A percentile compares a stretch with the other conserved stretches of the same genome.
These are phyloP conservation scores for Moesziomyces aphidis DNA, from an alignment of 1,284 basidiomycete genomes.

Conservation along the genomic window DNA sequence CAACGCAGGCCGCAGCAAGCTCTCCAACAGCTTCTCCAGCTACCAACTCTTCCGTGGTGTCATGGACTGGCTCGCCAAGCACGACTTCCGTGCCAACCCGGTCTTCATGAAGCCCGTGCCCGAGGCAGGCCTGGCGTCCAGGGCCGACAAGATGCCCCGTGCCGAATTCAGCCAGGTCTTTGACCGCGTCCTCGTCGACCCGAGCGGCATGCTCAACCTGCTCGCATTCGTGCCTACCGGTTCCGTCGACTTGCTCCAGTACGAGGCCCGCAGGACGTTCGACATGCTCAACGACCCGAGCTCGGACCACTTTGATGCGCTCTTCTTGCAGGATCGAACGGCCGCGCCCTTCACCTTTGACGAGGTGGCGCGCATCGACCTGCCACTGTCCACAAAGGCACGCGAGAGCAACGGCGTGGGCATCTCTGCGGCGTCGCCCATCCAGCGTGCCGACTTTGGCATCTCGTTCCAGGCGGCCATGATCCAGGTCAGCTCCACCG, in stretches of 20 bases:
- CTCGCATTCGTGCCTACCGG: slow-evolving; percentile 70
- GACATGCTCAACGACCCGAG: slow-evolving; percentile 64
- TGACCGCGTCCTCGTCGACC: slow-evolving; percentile 79
- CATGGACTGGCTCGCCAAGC: slow-evolving; percentile 78
- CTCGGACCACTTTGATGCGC: slow-evolving; percentile 78
- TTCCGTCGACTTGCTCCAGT: slow-evolving; percentile 77
- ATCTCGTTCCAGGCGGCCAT: slow-evolving; percentile 44
- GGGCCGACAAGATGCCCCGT: slow-evolving; percentile 63
- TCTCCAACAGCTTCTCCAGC: slow-evolving; percentile 81
- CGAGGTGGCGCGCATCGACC: slow-evolving; percentile 61
- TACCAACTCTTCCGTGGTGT: slow-evolving; percentile 87
- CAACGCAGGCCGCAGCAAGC: slow-evolving; percentile 69
- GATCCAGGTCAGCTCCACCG: slow-evolving; percentile 48
- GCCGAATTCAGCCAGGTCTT: slow-evolving; percentile 66
- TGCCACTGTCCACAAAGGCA: slow-evolving; percentile 16
- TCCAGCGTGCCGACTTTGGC: slow-evolving; percentile 50
- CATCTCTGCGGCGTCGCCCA: slow-evolving; percentile 21
- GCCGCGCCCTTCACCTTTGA: slow-evolving; percentile 66
- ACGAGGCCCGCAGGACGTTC: slow-evolving; percentile 60
- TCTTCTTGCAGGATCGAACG: slow-evolving; percentile 74
- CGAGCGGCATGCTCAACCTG: slow-evolving; percentile 82
- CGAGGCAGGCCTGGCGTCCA: slow-evolving; percentile 46
- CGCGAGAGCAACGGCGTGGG: slow-evolving; percentile 13
- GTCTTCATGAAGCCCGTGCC: slow-evolving; percentile 74
- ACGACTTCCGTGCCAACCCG: slow-evolving; percentile 76